phyloP scores from a whole-genome alignment of 192 early-diverging fungal species.

The Thamnidium elegans region DNA sequence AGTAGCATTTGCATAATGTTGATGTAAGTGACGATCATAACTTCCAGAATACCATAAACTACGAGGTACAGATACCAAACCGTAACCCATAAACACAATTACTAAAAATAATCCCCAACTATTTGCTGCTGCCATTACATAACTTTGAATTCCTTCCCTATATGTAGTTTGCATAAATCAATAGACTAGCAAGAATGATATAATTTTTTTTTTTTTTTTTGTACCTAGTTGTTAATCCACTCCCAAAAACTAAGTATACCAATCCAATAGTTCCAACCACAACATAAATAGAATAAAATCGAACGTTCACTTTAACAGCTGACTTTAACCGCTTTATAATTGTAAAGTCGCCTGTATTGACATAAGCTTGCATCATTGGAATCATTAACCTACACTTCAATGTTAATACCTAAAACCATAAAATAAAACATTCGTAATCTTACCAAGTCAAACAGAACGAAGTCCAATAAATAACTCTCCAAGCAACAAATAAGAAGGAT shows the following conservation, averaged over 20 bases:
- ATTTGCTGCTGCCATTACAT: slow-evolving; percentile 91
- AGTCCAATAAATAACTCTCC: slow-evolving; percentile 88
- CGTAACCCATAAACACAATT: slow-evolving; percentile 90
- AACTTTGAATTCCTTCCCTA: slow-evolving; percentile 65
- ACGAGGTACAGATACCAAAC: slow-evolving; percentile 86
- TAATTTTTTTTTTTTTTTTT: neutral
- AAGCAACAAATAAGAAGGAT: slow-evolving; percentile 70
- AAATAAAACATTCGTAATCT: slow-evolving; percentile 11
- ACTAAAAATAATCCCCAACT: slow-evolving; percentile 90
- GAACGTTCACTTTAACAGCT: slow-evolving; percentile 76
- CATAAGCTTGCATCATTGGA: slow-evolving; percentile 81
- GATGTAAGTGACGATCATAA: slow-evolving; percentile 54
- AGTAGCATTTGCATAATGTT: slow-evolving; percentile 66
- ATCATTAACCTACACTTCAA: slow-evolving; percentile 57
- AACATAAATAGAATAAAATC: slow-evolving; percentile 75
- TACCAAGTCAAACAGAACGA: slow-evolving; percentile 87
- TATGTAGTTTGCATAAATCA: neutral
- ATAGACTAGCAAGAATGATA: neutral
- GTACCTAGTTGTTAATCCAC: slow-evolving; percentile 34
- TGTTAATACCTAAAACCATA: neutral
- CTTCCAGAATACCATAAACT: slow-evolving; percentile 77
- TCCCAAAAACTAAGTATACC: slow-evolving; percentile 57
- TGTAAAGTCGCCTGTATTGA: slow-evolving; percentile 85
- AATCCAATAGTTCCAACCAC: slow-evolving; percentile 67
- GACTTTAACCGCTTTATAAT: slow-evolving; percentile 63